Evolutionary conservation across 176 grass and related monocot species (phyloP), one percentile per base, ranked within the genome.

Genomic region (Eremochloa ophiuroides): DNA sequence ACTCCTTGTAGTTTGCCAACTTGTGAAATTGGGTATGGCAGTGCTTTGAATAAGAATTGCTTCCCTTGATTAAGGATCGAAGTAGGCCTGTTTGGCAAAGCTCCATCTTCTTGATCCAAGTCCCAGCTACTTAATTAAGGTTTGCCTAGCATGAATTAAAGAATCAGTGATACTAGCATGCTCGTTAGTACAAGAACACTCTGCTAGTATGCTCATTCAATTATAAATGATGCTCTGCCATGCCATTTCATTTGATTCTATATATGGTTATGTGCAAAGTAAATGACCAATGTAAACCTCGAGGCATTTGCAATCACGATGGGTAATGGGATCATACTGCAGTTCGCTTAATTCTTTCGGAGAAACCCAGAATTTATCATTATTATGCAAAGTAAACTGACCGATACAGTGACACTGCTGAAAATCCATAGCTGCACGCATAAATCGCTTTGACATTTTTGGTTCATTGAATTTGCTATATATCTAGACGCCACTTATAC

Each of bases 41-140:
- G n/a, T 77, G 42, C 0, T 1, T 38, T 51, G 42, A 71, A 89
- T 85, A 85, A 85, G 20, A 33, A 35, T 74, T 80, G 33, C 13
- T 28, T 55, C 18, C 44, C 14, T 38, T 69, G 20, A 80, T 55
- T 27, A 69, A 53, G 7, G 13, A 53, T 66, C 11, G 1, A 26
- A 26, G 0, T 40, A 20, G 30, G 30, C 31, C 33, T 5, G 34
- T 50, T 50, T 20, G 47, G 8, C 51, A 55, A 8, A 40, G 2
- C 8, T 55, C 0, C 51, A 10, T 8, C 20, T 48, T 4, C 4
- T 1, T 15, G 16, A 16, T 51, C n/a, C n/a, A n/a, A n/a, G n/a
- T n/a, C n/a, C n/a, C n/a, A n/a, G n/a, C n/a, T n/a, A n/a, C 51
- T 23, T 23, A 8, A 53, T n/a, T 53, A 56, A 56, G 51, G 51